phyloP scores from a whole-genome alignment of 2,329 filamentous ascomycete genomes.

The Kalaharituber pfeilii region DNA sequence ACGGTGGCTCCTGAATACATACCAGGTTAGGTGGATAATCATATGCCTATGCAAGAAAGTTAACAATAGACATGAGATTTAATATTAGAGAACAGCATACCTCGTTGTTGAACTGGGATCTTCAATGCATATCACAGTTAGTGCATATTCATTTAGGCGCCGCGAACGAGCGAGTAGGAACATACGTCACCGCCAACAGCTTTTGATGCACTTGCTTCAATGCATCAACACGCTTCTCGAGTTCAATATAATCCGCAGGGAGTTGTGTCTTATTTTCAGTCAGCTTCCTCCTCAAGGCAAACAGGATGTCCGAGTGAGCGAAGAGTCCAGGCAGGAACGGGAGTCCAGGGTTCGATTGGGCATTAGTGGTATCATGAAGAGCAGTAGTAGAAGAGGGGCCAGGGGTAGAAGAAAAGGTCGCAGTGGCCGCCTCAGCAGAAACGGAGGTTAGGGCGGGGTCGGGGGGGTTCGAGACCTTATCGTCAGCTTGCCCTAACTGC shows the following conservation, averaged over 20 bases:
- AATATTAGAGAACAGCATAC: constrained; percentile 13
- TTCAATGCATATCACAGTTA: constrained; percentile 26
- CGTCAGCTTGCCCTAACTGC: constrained; percentile 83
- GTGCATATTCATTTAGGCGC: not conserved
- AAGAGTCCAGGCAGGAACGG: constrained; percentile 12
- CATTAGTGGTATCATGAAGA: constrained; percentile 7
- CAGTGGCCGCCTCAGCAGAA: constrained; percentile 2
- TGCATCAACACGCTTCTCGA: constrained; percentile 96
- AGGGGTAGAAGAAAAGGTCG: constrained; percentile 5
- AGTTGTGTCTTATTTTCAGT: constrained; percentile 58
- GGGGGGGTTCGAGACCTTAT: constrained; percentile 46
- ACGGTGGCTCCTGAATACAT: constrained; percentile 7
- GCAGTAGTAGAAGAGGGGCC: constrained; percentile 10
- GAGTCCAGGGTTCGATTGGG: constrained; percentile 5
- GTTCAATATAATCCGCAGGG: constrained; percentile 90
- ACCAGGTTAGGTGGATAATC: constrained; percentile 91
- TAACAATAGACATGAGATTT: constrained; percentile 1
- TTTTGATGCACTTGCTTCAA: constrained; percentile 94
- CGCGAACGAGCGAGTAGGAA: constrained; percentile 20
- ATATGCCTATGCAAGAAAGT: constrained; percentile 35
- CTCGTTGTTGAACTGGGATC: constrained; percentile 78
- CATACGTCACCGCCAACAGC: constrained; percentile 88
- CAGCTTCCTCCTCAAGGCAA: constrained; percentile 16
- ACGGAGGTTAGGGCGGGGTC: constrained; percentile 9
- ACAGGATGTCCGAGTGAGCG: constrained; percentile 11